Conservation (phyloP, 1,284 basidiomycete species). For the Sphaerobolus stellatus region DNA sequence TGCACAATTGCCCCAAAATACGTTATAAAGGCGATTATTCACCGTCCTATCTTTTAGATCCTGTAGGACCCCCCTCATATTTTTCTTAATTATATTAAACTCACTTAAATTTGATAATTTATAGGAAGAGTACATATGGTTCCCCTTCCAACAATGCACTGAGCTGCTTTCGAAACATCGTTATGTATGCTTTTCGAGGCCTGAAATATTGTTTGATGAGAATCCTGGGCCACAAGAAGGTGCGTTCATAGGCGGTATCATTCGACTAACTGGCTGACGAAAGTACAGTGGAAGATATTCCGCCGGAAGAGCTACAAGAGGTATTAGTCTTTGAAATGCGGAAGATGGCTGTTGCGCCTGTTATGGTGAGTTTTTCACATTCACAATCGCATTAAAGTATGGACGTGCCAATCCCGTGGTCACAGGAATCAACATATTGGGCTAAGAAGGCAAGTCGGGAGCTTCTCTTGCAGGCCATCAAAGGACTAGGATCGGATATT, state of each 20-base stretch:
- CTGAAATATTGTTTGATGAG: conserved; percentile 47
- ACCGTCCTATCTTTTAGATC: conserved; percentile 88
- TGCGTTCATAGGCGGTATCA: background rate
- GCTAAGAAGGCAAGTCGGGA: background rate
- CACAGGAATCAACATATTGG: conserved; percentile 2
- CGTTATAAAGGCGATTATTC: conserved; percentile 91
- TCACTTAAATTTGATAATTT: conserved; percentile 2
- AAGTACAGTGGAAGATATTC: background rate
- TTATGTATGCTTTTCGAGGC: conserved; percentile 67
- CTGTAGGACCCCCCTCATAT: conserved; percentile 46
- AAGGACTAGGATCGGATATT: conserved; percentile 1
- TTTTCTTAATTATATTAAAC: background rate
- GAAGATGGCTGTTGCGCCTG: background rate
- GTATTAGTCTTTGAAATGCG: background rate
- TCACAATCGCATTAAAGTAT: background rate
- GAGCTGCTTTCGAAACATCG: conserved; percentile 61
- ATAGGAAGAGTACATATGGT: conserved; percentile 77
- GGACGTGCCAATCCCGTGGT: background rate
- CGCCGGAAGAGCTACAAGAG: background rate
- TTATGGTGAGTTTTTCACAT: conserved; percentile 2
- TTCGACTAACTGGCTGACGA: background rate
- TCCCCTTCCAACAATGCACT: conserved; percentile 62
- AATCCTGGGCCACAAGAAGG: conserved; percentile 3
- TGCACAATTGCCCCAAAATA: conserved; percentile 94
- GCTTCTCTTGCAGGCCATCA: background rate